phyloP scores from a whole-genome alignment of 1,284 basidiomycete species.

The Cryptococcus sp. region DNA sequence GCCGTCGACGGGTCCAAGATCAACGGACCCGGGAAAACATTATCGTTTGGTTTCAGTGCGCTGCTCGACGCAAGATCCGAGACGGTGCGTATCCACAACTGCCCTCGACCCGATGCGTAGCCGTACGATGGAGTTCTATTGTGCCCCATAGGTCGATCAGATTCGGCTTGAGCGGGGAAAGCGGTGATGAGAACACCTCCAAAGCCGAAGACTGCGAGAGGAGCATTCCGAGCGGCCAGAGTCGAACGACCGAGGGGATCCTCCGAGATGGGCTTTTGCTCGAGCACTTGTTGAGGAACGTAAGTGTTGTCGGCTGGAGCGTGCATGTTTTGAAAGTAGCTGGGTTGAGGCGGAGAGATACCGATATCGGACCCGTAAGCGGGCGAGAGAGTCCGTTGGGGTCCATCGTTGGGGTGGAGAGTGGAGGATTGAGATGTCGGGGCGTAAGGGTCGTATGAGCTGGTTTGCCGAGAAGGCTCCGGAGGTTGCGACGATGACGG shows the following conservation, averaged over 20 bases:
- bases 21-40: constrained; percentile 75
- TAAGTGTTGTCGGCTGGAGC: constrained; percentile 65
- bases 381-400: constrained; percentile 2
- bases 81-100: constrained; percentile 62
- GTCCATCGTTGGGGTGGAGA: background rate
- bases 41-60: constrained; percentile 55
- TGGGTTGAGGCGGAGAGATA: constrained; percentile 22
- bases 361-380: constrained; percentile 21
- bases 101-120: constrained; percentile 56
- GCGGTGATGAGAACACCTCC: constrained; percentile 79
- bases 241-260: constrained; percentile 73
- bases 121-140: constrained; percentile 52
- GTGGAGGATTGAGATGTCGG: background rate
- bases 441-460: constrained; percentile 5
- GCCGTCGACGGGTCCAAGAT: constrained; percentile 66
- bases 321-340: constrained; percentile 55
- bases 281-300: constrained; percentile 40
- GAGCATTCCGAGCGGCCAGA: constrained; percentile 55
- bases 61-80: constrained; percentile 64
- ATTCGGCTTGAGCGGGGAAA: constrained; percentile 66
- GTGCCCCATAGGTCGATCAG: constrained; percentile 68
- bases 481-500: background rate
- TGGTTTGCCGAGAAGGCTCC: background rate
- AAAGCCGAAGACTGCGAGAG: constrained; percentile 81
- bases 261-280: constrained; percentile 53